Evolutionary conservation across 768 basidiomycete species (phyloP), one percentile per base, ranked within the genome.

Genomic region (Suillus decipiens): DNA sequence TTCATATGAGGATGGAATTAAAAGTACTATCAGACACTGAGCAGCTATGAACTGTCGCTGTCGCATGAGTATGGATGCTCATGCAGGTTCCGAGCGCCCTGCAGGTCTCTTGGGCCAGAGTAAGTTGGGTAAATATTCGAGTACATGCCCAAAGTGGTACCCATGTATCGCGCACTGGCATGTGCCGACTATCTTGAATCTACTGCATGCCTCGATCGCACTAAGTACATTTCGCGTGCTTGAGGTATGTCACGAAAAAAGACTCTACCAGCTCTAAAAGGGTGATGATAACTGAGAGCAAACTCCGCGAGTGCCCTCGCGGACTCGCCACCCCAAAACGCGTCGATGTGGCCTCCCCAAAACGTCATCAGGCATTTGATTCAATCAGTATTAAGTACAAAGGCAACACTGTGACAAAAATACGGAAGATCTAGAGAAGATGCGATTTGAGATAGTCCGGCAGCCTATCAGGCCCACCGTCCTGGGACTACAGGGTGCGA

Each of bases 401-500:
- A 47, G 15, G 51, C 28, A 36, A 54, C 55, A 15, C 53, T 56
- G 62, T 57, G 58, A 45, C 37, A 28, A 63, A 58, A 36, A 31
- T n/a, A 33, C 6, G 33, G 22, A 36, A 45, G 24, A 28, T 37
- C 59, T 39, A 5, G 54, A 45, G 15, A 7, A 33, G 24, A 24
- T 33, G 47, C 28, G 50, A 22, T 8, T n/a, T 47, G 34, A 56
- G 55, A 48, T 41, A 10, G 58, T 42, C 59, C 22, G 28, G 37
- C 39, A 17, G 68, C 48, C 14, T n/a, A 58, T 78, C 68, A 92
- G n/a, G 79, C 81, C 83, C 84, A 85, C 71, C 86, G 84, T 1
- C 93, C 93, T 5, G 92, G 90, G 8, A 90, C 77, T 9, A 93
- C 88, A 6, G 93, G 94, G 69, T 87, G 84, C 0, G 92, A 93